Percentiles rank a stretch among this genome's conserved stretches.
Evolutionary conservation across 2,329 filamentous ascomycete genomes (phyloP).

Genomic region (Epichloe gansuensis): DNA sequence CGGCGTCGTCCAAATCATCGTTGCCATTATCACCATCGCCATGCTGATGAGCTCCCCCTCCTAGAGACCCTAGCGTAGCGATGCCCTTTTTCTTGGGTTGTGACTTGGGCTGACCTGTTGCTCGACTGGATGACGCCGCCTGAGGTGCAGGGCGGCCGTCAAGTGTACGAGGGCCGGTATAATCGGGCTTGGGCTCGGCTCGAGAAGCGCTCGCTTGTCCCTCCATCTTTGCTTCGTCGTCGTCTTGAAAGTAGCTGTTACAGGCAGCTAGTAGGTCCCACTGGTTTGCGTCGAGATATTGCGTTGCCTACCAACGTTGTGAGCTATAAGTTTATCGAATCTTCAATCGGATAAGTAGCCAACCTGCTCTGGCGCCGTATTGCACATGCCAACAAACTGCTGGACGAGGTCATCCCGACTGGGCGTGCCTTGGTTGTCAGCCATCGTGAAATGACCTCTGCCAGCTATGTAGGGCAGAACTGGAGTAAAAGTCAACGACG

Average conservation of each 20-base stretch:
- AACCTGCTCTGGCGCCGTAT: constrained; percentile 5
- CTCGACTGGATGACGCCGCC: constrained; percentile 16
- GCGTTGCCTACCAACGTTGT: constrained; percentile 40
- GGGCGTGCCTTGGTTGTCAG: constrained; percentile 1
- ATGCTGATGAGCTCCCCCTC: constrained; percentile 34
- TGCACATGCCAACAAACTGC: constrained; percentile 4
- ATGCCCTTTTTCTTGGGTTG: constrained; percentile 46
- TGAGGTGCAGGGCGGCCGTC: constrained; percentile 46
- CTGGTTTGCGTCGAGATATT: constrained; percentile 50
- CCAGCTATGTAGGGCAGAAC: not conserved
- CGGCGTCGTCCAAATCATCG: constrained; percentile 39
- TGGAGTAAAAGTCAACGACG: not conserved
- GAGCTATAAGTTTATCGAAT: not conserved
- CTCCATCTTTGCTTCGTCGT: constrained; percentile 36
- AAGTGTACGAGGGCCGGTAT: constrained; percentile 49
- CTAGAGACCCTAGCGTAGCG: constrained; percentile 45
- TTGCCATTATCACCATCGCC: constrained; percentile 49
- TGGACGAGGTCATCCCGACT: constrained; percentile 5
- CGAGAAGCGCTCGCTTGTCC: constrained; percentile 6
- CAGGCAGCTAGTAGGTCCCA: constrained; percentile 56
- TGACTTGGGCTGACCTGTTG: constrained; percentile 21
- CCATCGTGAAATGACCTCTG: not conserved
- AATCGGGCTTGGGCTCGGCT: constrained; percentile 26
- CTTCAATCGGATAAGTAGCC: not conserved
- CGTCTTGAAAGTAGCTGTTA: constrained; percentile 47